Evolutionary conservation across 2,329 filamentous ascomycete species (phyloP), one percentile per base, ranked within the genome.

Genomic region (Alternaria longipes): DNA sequence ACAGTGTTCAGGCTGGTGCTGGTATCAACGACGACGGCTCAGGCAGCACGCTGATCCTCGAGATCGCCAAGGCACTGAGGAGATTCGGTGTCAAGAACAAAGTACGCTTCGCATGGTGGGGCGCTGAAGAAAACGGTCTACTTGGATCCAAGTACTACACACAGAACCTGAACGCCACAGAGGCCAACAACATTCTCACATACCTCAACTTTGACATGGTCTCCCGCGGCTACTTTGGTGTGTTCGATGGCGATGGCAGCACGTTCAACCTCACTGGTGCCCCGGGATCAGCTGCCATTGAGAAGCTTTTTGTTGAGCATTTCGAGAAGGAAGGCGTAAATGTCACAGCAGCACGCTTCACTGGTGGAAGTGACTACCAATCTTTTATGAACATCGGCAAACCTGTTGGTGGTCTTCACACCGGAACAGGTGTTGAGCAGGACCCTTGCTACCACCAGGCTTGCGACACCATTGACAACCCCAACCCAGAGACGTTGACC

Each of bases 151-250:
- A 74, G 38, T 78, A 77, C 67, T 81, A 81, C 68, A 76, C 75
- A 11, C 64, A 72, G 38, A 66, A 71, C 52, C 69, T 79, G 18
- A 73, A 77, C 34, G 56, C 65, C 4, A 66, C 71, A 1, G 75
- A 77, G 47, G 70, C 72, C 7, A 71, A 73, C 66, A 78, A 77
- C 60, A 78, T 81, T 53, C 72, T 79, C 12, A 71, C 78, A 1
- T 80, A 81, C 61, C 74, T 81, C 8, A 80, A 81, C 73, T 81
- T 81, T 67, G 79, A 81, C 66, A 81, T 81, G 79, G 76, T 80
- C 0, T 75, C 74, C 22, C 73, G 76, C 38, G 78, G 74, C 9
- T 75, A 79, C 66, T 78, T 77, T 61, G 76, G 74, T 12, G 75
- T 80, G 42, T 80, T 80, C 50, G 78, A 80, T 51, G 78, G 78